Evolutionary conservation across 2,329 filamentous ascomycete species (phyloP).

Genomic region (Calonectria pseudoturangicola): DNA sequence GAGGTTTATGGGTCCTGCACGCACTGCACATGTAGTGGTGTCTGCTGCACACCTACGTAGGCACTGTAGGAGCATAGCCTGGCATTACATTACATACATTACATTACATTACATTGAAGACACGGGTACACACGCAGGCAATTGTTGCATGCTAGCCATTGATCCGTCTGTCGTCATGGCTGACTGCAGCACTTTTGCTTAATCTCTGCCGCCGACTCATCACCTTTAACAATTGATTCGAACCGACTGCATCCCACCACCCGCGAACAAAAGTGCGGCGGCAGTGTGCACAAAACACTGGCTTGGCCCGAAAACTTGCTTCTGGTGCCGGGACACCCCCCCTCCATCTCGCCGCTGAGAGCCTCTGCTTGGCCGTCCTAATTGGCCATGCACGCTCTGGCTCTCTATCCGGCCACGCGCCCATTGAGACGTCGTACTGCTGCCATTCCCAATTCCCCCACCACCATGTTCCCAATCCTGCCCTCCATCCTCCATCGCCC

Average conservation of each 20-base stretch:
- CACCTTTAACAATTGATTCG: conserved; percentile 20
- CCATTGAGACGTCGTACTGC: conserved; percentile 15
- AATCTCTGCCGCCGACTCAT: conserved; percentile 23
- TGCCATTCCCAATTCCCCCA: conserved; percentile 10
- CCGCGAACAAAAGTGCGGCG: conserved; percentile 23
- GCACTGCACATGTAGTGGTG: conserved; percentile 24
- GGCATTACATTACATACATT: conserved; percentile 17
- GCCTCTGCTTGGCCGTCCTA: conserved; percentile 14
- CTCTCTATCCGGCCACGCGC: conserved; percentile 18
- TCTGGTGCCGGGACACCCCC: conserved; percentile 30
- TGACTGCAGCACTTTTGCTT: conserved; percentile 3
- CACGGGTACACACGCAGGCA: conserved; percentile 14
- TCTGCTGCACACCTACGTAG: conserved; percentile 15
- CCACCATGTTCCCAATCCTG: conserved; percentile 12
- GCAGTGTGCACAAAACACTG: conserved; percentile 34
- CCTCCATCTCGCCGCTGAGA: conserved; percentile 24
- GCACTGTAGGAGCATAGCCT: conserved; percentile 10
- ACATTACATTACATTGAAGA: conserved; percentile 16
- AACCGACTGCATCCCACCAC: conserved; percentile 30
- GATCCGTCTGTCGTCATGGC: conserved; percentile 16
- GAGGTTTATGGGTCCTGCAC: neutral
- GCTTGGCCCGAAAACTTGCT: conserved; percentile 33
- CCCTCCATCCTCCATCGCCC: conserved; percentile 1
- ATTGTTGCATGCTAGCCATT: conserved; percentile 4
- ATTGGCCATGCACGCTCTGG: conserved; percentile 14